Evolutionary conservation across 148 eudicot genomes (phyloP).

Genomic region (Rhododendron williamsianum): DNA sequence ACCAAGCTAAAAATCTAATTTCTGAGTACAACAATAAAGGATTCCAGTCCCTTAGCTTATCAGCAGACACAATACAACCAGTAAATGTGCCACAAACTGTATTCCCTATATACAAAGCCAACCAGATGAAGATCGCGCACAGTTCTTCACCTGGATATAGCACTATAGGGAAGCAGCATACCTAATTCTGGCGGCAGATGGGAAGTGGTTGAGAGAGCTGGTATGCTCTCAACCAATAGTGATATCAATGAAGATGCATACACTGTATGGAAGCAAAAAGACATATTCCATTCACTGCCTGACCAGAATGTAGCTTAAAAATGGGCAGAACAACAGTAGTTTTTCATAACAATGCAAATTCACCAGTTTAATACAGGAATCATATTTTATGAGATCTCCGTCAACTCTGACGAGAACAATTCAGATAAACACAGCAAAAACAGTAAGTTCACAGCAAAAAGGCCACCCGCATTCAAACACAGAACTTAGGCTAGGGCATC

Average conservation of each 20-base stretch:
- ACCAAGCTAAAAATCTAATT: background rate
- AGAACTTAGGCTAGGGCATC: constrained; percentile 47
- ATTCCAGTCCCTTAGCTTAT: background rate
- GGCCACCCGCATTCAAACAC: background rate
- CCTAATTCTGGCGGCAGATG: background rate
- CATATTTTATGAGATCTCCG: constrained; percentile 13
- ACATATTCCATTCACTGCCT: background rate
- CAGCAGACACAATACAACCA: background rate
- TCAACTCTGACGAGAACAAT: constrained; percentile 17
- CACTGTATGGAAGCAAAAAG: background rate
- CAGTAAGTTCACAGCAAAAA: constrained; percentile 1
- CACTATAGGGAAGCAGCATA: background rate
- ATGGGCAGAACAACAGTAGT: background rate
- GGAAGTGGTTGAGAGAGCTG: background rate
- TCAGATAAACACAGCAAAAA: constrained; percentile 17
- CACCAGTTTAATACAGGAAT: constrained; percentile 10
- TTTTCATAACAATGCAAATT: constrained; percentile 8
- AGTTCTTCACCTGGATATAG: background rate
- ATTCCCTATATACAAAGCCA: background rate
- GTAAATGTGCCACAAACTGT: background rate
- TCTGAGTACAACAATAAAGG: background rate
- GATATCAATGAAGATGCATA: background rate
- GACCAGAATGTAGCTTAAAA: background rate
- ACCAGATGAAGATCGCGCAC: background rate
- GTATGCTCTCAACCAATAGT: background rate